Evolutionary conservation across 1,284 basidiomycete species (phyloP).

Genomic region (Abortiporus biennis): DNA sequence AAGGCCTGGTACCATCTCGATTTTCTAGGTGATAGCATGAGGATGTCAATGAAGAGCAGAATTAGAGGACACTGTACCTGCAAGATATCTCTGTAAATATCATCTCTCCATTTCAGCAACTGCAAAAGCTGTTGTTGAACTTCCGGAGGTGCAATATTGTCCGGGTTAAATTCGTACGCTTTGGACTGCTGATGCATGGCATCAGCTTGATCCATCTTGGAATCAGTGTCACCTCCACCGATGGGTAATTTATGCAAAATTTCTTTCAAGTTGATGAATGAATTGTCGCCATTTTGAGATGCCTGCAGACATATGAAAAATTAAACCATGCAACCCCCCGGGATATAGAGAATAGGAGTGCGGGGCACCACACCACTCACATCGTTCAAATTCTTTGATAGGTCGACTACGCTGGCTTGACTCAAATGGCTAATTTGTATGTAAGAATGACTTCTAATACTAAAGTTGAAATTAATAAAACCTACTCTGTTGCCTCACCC

Average conservation of each 20-base stretch:
- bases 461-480: slow-evolving; percentile 4
- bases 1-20: slow-evolving; percentile 67
- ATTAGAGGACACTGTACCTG: slow-evolving; percentile 11
- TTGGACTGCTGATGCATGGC: slow-evolving; percentile 45
- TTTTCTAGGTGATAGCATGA: slow-evolving; percentile 24
- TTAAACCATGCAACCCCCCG: neutral
- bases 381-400: slow-evolving; percentile 61
- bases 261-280: slow-evolving; percentile 38
- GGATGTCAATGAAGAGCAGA: neutral
- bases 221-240: slow-evolving; percentile 40
- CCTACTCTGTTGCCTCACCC: slow-evolving; percentile 40
- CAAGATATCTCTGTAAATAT: slow-evolving; percentile 42
- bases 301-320: slow-evolving; percentile 25
- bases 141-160: slow-evolving; percentile 62
- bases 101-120: slow-evolving; percentile 71
- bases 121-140: slow-evolving; percentile 64
- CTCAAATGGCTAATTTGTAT: slow-evolving; percentile 43
- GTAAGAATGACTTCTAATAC: slow-evolving; percentile 2
- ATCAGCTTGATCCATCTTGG: slow-evolving; percentile 48
- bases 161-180: slow-evolving; percentile 49
- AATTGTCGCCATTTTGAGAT: slow-evolving; percentile 25
- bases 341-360: slow-evolving; percentile 1
- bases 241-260: slow-evolving; percentile 49
- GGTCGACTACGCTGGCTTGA: slow-evolving; percentile 77
- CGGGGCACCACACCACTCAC: slow-evolving; percentile 23